Percentiles rank a stretch among this genome's conserved stretches.
Conservation (phyloP, 495 filamentous ascomycete species). For the Thermochaetoides thermophila region DNA sequence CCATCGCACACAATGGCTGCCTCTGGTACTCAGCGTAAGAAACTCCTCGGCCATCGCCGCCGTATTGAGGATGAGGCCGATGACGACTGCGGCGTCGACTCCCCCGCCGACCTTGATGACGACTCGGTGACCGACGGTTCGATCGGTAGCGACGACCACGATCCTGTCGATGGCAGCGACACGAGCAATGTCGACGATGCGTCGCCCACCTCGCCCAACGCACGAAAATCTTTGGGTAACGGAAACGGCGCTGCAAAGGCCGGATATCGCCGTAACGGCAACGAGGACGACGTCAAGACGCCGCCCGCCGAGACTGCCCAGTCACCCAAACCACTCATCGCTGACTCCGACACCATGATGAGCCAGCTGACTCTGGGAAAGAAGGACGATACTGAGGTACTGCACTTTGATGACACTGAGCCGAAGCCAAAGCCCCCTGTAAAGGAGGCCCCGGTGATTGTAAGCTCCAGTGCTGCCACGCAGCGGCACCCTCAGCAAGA, state of each 20-base stretch:
- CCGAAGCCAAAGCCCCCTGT: conserved; percentile 13
- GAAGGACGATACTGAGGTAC: conserved; percentile 34
- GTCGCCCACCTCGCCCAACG: conserved; percentile 32
- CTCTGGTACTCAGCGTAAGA: conserved; percentile 41
- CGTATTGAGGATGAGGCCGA: conserved; percentile 69
- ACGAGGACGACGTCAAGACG: conserved; percentile 14
- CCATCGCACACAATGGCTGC: conserved; percentile 17
- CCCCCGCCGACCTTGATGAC: conserved; percentile 50
- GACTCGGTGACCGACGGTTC: conserved; percentile 76
- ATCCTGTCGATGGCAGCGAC: conserved; percentile 68
- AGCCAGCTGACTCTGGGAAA: conserved; percentile 61
- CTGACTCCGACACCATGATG: conserved; percentile 82
- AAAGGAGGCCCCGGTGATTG: conserved; percentile 29
- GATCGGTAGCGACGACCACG: conserved; percentile 56
- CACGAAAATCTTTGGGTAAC: conserved; percentile 20
- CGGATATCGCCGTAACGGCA: conserved; percentile 26
- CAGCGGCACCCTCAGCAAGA: conserved; percentile 44
- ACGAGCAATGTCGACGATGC: conserved; percentile 51
- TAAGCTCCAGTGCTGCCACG: conserved; percentile 26
- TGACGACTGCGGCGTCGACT: conserved; percentile 52
- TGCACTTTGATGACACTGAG: conserved; percentile 52
- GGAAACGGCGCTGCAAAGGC: conserved; percentile 26
- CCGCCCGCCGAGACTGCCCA: conserved; percentile 26
- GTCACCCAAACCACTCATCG: conserved; percentile 19
- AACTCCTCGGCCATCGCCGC: conserved; percentile 61